phyloP scores from a whole-genome alignment of 2,329 filamentous ascomycete species.

The Botrytis sinoallii region DNA sequence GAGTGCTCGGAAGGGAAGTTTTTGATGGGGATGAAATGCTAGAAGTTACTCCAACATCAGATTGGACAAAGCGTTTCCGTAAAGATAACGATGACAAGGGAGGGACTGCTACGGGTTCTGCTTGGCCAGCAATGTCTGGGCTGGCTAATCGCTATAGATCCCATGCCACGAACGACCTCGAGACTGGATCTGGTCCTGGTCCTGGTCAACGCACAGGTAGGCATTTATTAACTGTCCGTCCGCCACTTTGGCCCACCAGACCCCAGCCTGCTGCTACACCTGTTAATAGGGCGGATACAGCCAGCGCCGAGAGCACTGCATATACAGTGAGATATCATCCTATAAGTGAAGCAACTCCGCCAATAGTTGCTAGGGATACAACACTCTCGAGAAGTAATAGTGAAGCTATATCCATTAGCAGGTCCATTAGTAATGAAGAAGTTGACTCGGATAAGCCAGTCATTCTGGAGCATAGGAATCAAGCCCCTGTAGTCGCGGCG shows the following conservation, averaged over 20 bases:
- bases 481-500: conserved; percentile 9
- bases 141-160: conserved; percentile 33
- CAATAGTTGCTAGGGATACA: conserved; percentile 18
- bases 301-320: conserved; percentile 61
- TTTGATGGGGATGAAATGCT: conserved; percentile 75
- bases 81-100: conserved; percentile 24
- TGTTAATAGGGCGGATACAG: conserved; percentile 59
- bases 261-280: conserved; percentile 55
- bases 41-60: conserved; percentile 57
- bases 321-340: conserved; percentile 62
- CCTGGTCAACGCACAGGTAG: conserved; percentile 18
- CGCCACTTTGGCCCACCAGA: conserved; percentile 50
- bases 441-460: conserved; percentile 24
- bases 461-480: conserved; percentile 30
- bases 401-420: conserved; percentile 26
- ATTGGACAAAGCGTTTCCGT: conserved; percentile 40
- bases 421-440: conserved; percentile 11
- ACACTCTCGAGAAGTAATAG: conserved; percentile 29
- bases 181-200: conserved; percentile 20
- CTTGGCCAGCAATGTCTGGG: conserved; percentile 46
- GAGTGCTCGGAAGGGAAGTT: conserved; percentile 63
- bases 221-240: conserved; percentile 26
- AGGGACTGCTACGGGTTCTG: conserved; percentile 29
- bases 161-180: conserved; percentile 28
- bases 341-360: conserved; percentile 43